Base-by-base conservation (phyloP, 179 eudicot genomes). In the Carnegiea gigantea region DNA sequence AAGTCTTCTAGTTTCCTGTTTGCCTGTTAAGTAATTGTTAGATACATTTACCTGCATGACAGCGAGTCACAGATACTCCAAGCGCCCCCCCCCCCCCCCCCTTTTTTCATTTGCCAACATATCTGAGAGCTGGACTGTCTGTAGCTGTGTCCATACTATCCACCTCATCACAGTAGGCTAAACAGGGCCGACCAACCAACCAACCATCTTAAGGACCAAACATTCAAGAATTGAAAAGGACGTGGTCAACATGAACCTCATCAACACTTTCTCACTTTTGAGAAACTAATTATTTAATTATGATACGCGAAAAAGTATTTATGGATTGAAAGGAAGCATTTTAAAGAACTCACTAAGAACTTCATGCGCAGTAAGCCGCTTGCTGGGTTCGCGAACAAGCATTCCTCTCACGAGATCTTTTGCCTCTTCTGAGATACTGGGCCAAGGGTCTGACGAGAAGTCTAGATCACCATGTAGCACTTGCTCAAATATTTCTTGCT, bases 391-490 rank as follows among this genome's bases (percentile, higher is more conserved):
- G 73, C 94, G 83, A 9, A 86, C 87, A 70, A 92, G 93, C 97
- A 92, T 92, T 82, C 83, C 90, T 72, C 81, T 89, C 18, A 92
- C 90, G 59, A 92, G 79, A 83, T 90, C 90, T 87, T 90, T 92
- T 64, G 97, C 97, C 72, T 92, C 87, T 28, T 90, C 87, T 53
- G 94, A 92, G 83, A 92, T 91, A 23, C 79, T 86, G 67, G 97
- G 97, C 97, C 97, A 92, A 71, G 97, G 97, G 81, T 91, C 90
- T 6, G 92, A 87, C 3, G 91, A 77, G 80, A 92, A 91, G 83
- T 92, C 94, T 73, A 92, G 88, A 65, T 89, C 88, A 67, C 91
- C 94, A 78, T 91, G 92, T 83, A 91, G 84, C n/a, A 92, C 90
- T 88, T 91, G 90, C 75, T 88, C 89, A 84, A 92, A 92, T 81